Conservation (phyloP, 176 grass and related monocot genomes). For the Oryza punctata region DNA sequence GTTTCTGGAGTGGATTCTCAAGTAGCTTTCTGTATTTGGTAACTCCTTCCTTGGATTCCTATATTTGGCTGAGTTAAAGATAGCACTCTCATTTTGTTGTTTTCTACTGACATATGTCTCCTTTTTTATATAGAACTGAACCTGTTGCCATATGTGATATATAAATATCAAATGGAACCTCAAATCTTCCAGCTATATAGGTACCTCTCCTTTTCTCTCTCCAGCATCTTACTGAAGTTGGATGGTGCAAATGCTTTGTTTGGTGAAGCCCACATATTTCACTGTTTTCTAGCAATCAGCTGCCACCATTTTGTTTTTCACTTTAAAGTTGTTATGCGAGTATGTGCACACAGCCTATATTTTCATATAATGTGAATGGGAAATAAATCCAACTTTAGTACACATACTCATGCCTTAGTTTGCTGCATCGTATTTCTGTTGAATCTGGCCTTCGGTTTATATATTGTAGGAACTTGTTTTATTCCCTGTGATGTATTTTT, state of each 20-base stretch:
- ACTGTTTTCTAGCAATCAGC: background rate
- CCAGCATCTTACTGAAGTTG: background rate
- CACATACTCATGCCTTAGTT: no score
- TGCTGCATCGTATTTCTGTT: background rate
- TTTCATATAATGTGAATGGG: background rate
- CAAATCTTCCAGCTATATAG: background rate
- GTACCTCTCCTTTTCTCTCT: background rate
- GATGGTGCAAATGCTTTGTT: background rate
- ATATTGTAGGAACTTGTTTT: background rate
- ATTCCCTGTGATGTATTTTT: no score
- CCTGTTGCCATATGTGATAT: background rate
- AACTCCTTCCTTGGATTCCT: background rate
- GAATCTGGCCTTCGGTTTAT: background rate
- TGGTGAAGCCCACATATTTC: background rate
- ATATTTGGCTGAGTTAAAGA: background rate
- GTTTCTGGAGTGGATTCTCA: background rate
- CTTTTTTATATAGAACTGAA: background rate
- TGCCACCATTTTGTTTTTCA: background rate
- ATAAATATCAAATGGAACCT: background rate
- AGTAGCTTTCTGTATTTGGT: background rate
- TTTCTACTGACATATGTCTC: background rate
- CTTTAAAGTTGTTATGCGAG: no score
- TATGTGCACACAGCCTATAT: background rate
- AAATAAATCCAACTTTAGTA: background rate
- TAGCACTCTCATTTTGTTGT: background rate